Conservation (phyloP, 257 asterid species). For the Solanum sparsipilum region DNA sequence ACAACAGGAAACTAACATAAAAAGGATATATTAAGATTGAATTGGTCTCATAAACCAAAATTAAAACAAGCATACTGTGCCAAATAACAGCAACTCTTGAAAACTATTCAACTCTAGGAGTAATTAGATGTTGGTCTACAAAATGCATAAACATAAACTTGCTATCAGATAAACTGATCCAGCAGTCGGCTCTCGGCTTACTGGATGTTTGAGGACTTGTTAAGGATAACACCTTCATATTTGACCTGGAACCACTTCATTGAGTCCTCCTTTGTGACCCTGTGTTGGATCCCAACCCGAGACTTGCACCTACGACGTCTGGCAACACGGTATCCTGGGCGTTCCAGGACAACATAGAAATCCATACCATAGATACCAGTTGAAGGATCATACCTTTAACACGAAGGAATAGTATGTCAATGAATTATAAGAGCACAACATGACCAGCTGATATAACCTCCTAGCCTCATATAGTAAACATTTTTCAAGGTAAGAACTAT, state of each 20-base stretch:
- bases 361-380: slow-evolving; percentile 45
- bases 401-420: not conserved
- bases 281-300: slow-evolving; percentile 40
- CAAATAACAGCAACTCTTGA: not conserved
- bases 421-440: not conserved
- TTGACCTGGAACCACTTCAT: slow-evolving; percentile 44
- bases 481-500: not conserved
- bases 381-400: slow-evolving; percentile 33
- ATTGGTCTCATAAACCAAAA: not conserved
- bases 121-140: slow-evolving; percentile 3
- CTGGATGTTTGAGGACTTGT: slow-evolving; percentile 23
- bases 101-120: not conserved
- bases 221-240: slow-evolving; percentile 38
- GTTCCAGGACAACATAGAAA: slow-evolving; percentile 33
- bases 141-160: not conserved
- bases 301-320: slow-evolving; percentile 39
- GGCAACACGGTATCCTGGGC: slow-evolving; percentile 37
- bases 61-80: not conserved
- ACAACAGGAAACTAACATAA: not conserved
- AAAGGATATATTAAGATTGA: not conserved
- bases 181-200: not conserved
- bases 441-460: not conserved
- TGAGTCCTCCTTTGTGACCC: slow-evolving; percentile 35
- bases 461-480: not conserved
- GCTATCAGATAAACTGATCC: not conserved